phyloP scores from a whole-genome alignment of 1,284 basidiomycete genomes.

The Cryptococcus deneoformans region DNA sequence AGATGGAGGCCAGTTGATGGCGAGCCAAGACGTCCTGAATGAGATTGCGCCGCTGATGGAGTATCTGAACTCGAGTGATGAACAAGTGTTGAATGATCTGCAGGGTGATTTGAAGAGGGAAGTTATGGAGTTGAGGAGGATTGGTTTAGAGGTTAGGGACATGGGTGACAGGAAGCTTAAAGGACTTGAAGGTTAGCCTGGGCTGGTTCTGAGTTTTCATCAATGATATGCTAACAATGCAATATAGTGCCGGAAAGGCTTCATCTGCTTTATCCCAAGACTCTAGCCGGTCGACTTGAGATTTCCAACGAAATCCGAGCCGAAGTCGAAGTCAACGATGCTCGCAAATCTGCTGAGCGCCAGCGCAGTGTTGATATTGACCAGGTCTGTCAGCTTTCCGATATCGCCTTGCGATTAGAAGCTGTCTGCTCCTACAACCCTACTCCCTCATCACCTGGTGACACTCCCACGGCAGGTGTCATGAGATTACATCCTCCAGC shows the following conservation, averaged over 20 bases:
- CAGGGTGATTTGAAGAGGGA: slow-evolving; percentile 46
- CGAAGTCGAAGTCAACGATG: slow-evolving; percentile 51
- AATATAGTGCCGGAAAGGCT: slow-evolving; percentile 70
- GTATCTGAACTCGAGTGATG: slow-evolving; percentile 52
- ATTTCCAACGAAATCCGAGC: slow-evolving; percentile 53
- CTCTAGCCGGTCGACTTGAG: slow-evolving; percentile 70
- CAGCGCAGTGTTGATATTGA: slow-evolving; percentile 67
- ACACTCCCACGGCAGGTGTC: background rate
- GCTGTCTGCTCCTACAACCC: slow-evolving; percentile 64
- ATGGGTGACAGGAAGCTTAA: slow-evolving; percentile 92
- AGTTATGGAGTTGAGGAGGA: slow-evolving; percentile 55
- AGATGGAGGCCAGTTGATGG: slow-evolving; percentile 92
- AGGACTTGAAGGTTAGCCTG: slow-evolving; percentile 65
- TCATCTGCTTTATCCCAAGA: slow-evolving; percentile 76
- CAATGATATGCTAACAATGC: slow-evolving; percentile 3
- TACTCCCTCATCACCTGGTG: slow-evolving; percentile 17
- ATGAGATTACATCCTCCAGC: slow-evolving; percentile 55
- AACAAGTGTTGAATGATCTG: slow-evolving; percentile 49
- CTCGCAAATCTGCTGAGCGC: slow-evolving; percentile 55
- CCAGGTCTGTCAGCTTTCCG: slow-evolving; percentile 73
- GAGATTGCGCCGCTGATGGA: slow-evolving; percentile 62
- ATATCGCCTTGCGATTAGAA: slow-evolving; percentile 79
- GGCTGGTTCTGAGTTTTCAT: slow-evolving; percentile 1
- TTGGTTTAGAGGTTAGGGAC: slow-evolving; percentile 67
- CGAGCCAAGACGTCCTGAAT: slow-evolving; percentile 81